Base-by-base conservation (phyloP, 2,329 filamentous ascomycete genomes). In the Penicillium sp. region DNA sequence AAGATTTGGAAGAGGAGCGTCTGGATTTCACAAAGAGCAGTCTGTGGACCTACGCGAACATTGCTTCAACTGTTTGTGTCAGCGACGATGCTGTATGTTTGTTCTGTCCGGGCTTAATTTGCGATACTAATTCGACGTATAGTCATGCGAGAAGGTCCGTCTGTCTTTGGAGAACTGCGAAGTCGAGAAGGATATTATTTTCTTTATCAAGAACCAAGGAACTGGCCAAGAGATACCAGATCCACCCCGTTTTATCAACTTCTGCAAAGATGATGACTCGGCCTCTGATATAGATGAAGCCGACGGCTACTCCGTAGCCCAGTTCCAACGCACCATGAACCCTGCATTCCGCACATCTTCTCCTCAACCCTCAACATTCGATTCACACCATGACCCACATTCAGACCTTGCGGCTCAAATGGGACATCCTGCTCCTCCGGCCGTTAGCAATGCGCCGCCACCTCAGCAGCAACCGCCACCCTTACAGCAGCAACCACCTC, bases 201-300 rank as follows among this genome's bases (percentile, higher is more conserved):
- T 77, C 61, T 99, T 99, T 78, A 99, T 99, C 77, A 89, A 83
- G 61, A 92, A 96, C 48, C 85, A 79, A 63, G 93, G 93, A 23
- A 99, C 94, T 3, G 93, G 94, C 6, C 93, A 97, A 75, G 96
- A 99, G 74, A 99, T 99, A 47, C 96, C 94, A 1, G 94, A 97
- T 73, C 86, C 94, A 25, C 94, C 94, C 43, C 97, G 92, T 75
- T 99, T 97, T 75, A 97, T 99, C 85, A 97, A 99, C 79, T 99
- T 97, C 75, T 96, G 91, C 73, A 89, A 94, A 12, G 94, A 93
- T 38, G 79, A 87, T 54, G 94, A 99, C 66, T 87, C 85, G 38
- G 86, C 87, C 65, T 97, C 93, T 1, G 91, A 94, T 61, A 81
- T 84, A 12, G 93, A 90, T 0, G 92, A 96, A 23, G 93, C 96